Base-by-base conservation (phyloP, 208 protist genomes). In the Vickermania ingenoplastis region DNA sequence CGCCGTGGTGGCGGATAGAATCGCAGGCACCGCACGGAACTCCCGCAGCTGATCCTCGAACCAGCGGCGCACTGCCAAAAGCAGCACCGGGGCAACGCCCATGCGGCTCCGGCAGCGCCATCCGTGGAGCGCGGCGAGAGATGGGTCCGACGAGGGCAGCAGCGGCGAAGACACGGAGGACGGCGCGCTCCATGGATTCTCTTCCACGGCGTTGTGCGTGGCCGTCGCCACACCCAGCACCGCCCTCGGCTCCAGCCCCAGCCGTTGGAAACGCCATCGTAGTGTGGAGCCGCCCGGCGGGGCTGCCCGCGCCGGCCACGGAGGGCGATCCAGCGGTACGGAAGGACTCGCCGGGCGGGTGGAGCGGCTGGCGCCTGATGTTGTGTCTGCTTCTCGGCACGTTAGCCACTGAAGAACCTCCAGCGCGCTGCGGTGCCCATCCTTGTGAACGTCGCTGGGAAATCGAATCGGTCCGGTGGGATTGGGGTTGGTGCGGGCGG, bases 331-430 rank as follows among this genome's bases (percentile, higher is more conserved):
- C n/a, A n/a, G n/a, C n/a, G n/a, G n/a, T n/a, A n/a, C n/a, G n/a
- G n/a, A n/a, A n/a, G 17, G 36, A 45, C 11, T 17, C 36, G 36
- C 36, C 36, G n/a, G n/a, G n/a, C n/a, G n/a, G n/a, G n/a, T n/a
- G n/a, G n/a, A n/a, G n/a, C n/a, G n/a, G n/a, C n/a, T 30, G 45
- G 2, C 28, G 22, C 22, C 25, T 0, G 36, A 48, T 25, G 50
- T 54, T 5, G 7, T 31, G 14, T 63, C 27, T 13, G 63, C 31
- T 25, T 67, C 59, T 26, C 65, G 61, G 71, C 70, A 72, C 45
- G 79, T 86, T 31, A 92, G 63, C 85, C 85, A 89, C 73, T 92
- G 79, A 36, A 92, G 41, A 49, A 87, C 63, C 4, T 72, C 67
- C 27, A 92, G 1, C 81, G 28, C 30, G 79, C 71, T 3, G 77